Evolutionary conservation across 2,329 filamentous ascomycete genomes (phyloP), one percentile per base, ranked within the genome.

Genomic region (Calonectria montana): DNA sequence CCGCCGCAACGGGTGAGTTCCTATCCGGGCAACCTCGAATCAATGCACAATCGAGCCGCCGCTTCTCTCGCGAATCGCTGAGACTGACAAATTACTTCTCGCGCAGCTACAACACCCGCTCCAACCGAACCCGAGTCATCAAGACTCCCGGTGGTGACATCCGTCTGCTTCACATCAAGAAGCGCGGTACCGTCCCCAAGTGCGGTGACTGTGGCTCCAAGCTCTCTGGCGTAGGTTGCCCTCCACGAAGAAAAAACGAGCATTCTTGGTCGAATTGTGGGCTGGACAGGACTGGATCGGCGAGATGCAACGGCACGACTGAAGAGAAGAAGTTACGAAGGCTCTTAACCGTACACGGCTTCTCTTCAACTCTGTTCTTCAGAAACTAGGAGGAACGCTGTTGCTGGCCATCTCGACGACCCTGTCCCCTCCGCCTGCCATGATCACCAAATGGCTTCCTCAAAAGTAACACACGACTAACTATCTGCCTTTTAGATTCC

Each of bases 141-240:
- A 97, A 97, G 92, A 99, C 97, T 80, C 97, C 97, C 81, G 97
- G 97, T 87, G 97, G 97, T 86, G 92, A 96, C 87, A 93, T 98
- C 84, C 93, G 97, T 87, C 93, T 98, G 86, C 94, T 98, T 82
- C 96, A 99, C 93, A 96, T 98, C 91, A 98, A 98, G 94, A 99
- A 99, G 95, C 94, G 93, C 87, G 97, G 96, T 82, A 97, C 95
- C 86, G 94, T 96, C 78, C 97, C 97, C 85, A 99, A 99, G 92
- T 99, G 97, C 87, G 94, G 97, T 91, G 97, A 99, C 91, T 99
- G 97, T 86, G 97, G 97, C 85, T 92, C 92, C 90, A 98, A 98
- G 91, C 94, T 99, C 84, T 92, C 95, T 85, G 97, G 97, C 88
- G 96, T 99, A 94, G 94, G 95, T 97, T 76, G 70, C 73, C 57